Base-by-base conservation (phyloP, 2,329 filamentous ascomycete genomes). In the Clarireedia paspali region DNA sequence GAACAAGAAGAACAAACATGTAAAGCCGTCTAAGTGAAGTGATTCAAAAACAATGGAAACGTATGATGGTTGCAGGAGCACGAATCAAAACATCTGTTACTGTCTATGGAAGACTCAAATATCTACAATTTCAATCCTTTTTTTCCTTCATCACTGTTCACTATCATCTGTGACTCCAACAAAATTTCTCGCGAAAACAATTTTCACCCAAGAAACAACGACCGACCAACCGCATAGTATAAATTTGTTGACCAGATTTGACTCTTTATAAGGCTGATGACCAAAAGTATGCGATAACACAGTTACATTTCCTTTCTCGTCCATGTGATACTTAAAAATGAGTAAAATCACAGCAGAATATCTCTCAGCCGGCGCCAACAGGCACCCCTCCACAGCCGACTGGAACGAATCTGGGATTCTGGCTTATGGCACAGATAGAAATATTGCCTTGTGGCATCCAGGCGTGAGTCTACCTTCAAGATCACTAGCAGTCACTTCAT, bases 361-460 rank as follows among this genome's bases (percentile, higher is more conserved):
- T 58, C 60, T 70, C 34, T 63, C 89, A 47, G 84, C 86, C 60
- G 94, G 94, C 59, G 92, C 90, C 47, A 99, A 97, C 71, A 81
- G 92, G 65, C 89, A 97, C 66, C 88, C 92, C 17, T 85, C 87
- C 15, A 88, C 90, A 27, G 91, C 92, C 27, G 92, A 97, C 73
- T 99, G 94, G 94, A 84, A 88, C 68, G 74, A 79, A 60, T 75
- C 75, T 20, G 88, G 87, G 9, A 70, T 91, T 46, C 77, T 99
- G 53, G 94, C 91, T 30, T 99, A 89, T 74, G 94, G 94, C 34
- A 87, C 91, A 7, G 89, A 95, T 71, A 84, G 85, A 64, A 94
- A 94, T 72, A 80, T 99, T 64, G 92, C 91, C 45, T 69, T 97
- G 42, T 99, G 94, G 94, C 77, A 84, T 68, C 91, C 91, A 55